Evolutionary conservation across 768 basidiomycete species (phyloP), one percentile per base, ranked within the genome.

Genomic region (Leccinellum rugosiceps): DNA sequence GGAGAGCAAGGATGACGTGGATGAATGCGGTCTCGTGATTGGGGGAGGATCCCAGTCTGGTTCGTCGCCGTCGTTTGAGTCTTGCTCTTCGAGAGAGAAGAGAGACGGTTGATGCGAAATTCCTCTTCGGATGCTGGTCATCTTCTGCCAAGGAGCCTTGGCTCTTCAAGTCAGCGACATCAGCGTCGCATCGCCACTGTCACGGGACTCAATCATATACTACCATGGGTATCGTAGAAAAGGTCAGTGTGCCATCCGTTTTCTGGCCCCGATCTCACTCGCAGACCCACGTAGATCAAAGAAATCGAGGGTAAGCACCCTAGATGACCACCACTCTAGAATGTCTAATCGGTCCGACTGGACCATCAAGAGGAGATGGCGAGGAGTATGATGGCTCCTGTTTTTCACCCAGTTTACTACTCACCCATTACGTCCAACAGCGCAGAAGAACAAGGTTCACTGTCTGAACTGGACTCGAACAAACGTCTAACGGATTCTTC

Each of bases 391-490:
- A 79, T 2, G 4, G 15, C 8, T 23, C 45, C n/a, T 52, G n/a
- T 28, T 52, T 15, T n/a, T 26, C 19, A 23, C n/a, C 60, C 26
- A 26, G 6, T 45, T 14, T 28, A 53, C 2, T 28, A 41, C 55
- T 63, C 26, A 59, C 45, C 19, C 31, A 9, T 15, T 11, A n/a
- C 19, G 13, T 38, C 19, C 38, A 26, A 54, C 34, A 94, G 92
- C 93, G 50, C 94, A 96, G 77, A 98, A 98, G 79, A 98, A 98
- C 74, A 96, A 92, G 83, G 94, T 87, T 54, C 26, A 2, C n/a
- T 7, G 32, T 61, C 51, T 28, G 28, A 31, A n/a, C 23, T 44
- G 17, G n/a, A 31, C 31, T 10, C 41, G 13, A 21, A 50, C 45
- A 57, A 35, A 48, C 48, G 21, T 58, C 61, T 63, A 55, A 64